Evolutionary conservation across 805 yeast genomes (phyloP).

Genomic region (Tanozyma kutaoensis): DNA sequence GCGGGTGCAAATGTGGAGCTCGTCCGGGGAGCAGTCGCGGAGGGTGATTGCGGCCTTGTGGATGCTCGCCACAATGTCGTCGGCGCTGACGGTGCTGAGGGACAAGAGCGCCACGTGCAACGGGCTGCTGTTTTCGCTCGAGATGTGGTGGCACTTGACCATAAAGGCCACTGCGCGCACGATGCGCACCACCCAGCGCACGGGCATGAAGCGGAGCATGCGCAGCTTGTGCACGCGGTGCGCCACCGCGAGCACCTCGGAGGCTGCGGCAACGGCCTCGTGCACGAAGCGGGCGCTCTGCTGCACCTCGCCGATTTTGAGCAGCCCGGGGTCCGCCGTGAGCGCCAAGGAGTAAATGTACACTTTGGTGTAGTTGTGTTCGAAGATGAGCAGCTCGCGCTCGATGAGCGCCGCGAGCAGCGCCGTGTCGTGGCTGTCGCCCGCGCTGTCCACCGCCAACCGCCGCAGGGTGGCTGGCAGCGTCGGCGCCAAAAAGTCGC

Average conservation of each 20-base stretch:
- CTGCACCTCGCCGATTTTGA: constrained; percentile 5
- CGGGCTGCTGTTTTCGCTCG: constrained; percentile 18
- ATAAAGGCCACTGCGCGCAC: constrained; percentile 84
- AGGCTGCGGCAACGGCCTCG: constrained; percentile 73
- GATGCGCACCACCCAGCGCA: constrained; percentile 80
- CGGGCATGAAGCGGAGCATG: constrained; percentile 69
- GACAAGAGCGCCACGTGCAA: constrained; percentile 33
- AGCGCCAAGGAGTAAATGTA: constrained; percentile 79
- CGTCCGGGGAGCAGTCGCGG: constrained; percentile 81
- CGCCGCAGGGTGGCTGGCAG: no score
- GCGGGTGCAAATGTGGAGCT: constrained; percentile 68
- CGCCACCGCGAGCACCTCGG: constrained; percentile 61
- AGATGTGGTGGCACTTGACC: constrained; percentile 67
- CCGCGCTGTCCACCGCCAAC: no score
- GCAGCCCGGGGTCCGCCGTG: constrained; percentile 9
- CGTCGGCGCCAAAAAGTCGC: constrained; percentile 37
- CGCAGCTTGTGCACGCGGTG: constrained; percentile 53
- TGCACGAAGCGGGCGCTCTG: constrained; percentile 64
- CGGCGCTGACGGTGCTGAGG: constrained; percentile 52
- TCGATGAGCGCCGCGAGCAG: constrained; percentile 35
- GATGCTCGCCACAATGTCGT: constrained; percentile 55
- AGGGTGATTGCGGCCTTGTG: constrained; percentile 62
- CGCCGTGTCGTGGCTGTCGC: no score
- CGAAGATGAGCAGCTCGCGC: constrained; percentile 63
- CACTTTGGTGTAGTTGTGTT: constrained; percentile 71